Conservation (phyloP, 306 rosid species). For the Hippophae tibetana region DNA sequence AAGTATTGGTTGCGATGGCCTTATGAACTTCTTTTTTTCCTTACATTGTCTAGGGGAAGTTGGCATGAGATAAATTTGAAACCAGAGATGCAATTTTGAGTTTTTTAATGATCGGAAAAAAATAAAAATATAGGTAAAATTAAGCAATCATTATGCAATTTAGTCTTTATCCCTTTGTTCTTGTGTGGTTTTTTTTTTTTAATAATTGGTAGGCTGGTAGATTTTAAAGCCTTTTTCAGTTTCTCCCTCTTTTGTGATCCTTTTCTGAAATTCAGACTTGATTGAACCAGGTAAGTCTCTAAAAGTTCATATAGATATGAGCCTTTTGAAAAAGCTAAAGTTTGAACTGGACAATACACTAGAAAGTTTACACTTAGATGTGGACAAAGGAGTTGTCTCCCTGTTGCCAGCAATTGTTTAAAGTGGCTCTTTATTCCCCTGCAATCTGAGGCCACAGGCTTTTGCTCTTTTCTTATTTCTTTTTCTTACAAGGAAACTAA, state of each 20-base stretch:
- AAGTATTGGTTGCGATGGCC: background rate
- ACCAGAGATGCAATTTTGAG: too few species aligned
- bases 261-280: constrained; percentile 11
- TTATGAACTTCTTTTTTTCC: background rate
- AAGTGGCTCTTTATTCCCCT: constrained; percentile 25
- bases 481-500: constrained; percentile 21
- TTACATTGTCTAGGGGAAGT: background rate
- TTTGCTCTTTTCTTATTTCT: background rate
- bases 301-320: constrained; percentile 22
- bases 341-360: constrained; percentile 25
- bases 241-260: constrained; percentile 18
- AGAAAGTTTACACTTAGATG: constrained; percentile 14
- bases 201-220: constrained; percentile 2
- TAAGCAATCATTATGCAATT: constrained; percentile 3
- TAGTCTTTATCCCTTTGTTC: background rate
- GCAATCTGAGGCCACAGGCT: constrained; percentile 14
- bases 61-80: background rate
- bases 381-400: constrained; percentile 18
- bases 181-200: background rate
- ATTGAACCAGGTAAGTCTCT: constrained; percentile 17
- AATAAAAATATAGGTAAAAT: background rate
- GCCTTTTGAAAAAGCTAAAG: constrained; percentile 26
- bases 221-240: constrained; percentile 19
- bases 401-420: constrained; percentile 15
- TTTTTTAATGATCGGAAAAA: background rate